Percentiles rank a stretch among this genome's conserved stretches.
phyloP scores from a whole-genome alignment of 208 protist genomes.

The Leishmania braziliensis region DNA sequence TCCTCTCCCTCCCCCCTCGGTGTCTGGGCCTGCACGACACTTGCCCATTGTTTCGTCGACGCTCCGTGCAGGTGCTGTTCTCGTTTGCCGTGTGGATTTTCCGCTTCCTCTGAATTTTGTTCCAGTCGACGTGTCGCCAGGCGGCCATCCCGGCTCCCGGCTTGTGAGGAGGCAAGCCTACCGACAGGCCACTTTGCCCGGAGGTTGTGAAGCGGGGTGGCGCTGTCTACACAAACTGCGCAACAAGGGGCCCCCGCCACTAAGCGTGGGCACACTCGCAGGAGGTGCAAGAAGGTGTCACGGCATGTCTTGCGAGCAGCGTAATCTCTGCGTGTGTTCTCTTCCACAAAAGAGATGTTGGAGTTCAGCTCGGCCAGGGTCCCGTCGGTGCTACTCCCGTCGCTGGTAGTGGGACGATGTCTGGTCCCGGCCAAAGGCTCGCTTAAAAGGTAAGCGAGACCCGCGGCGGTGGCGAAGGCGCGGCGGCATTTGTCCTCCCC shows the following conservation, averaged over 20 bases:
- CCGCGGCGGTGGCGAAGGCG: not conserved
- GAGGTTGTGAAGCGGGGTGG: not conserved
- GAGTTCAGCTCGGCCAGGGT: not conserved
- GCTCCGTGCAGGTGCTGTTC: not conserved
- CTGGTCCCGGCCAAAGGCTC: not conserved
- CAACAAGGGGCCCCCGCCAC: not conserved
- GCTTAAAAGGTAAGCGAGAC: too few relatives aligned
- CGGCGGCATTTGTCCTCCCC: not conserved
- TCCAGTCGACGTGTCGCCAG: not conserved
- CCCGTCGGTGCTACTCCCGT: too few relatives aligned
- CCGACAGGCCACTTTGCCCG: not conserved
- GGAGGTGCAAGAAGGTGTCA: not conserved
- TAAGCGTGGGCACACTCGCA: not conserved
- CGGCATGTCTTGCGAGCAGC: not conserved
- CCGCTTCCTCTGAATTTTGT: not conserved
- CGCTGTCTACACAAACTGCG: not conserved
- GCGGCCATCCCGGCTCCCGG: too few relatives aligned
- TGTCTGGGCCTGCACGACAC: not conserved
- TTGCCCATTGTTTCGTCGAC: not conserved
- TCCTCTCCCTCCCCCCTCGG: not conserved
- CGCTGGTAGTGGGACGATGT: not conserved
- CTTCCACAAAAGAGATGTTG: not conserved
- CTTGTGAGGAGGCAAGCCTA: not conserved
- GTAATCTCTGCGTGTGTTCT: not conserved
- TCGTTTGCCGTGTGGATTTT: not conserved